Percentiles rank a stretch among this genome's conserved stretches.
Evolutionary conservation across 1,139 yeast species (phyloP).

Genomic region (Taphrina communis): DNA sequence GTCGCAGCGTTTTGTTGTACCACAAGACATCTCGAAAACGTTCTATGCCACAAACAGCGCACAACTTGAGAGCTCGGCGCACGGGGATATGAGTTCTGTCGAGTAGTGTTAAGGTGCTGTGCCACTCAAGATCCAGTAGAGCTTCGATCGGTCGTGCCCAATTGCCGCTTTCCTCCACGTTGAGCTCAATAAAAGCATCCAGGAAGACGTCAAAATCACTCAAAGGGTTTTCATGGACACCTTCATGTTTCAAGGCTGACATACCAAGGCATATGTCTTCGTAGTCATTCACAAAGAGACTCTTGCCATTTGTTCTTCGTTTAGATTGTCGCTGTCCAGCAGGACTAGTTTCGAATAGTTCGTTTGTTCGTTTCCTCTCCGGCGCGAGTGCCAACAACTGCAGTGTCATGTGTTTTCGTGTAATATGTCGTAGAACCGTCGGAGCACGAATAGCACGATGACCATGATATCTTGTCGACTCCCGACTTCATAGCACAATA

Average conservation of each 20-base stretch:
- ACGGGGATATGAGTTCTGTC: not conserved
- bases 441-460: no score
- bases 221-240: not conserved
- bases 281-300: not conserved
- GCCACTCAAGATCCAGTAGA: constrained; percentile 13
- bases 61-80: not conserved
- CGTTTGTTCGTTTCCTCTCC: not conserved
- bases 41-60: constrained; percentile 5
- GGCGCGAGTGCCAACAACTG: no score
- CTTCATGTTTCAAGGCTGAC: not conserved
- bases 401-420: no score
- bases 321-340: constrained; percentile 1
- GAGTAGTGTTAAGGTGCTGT: not conserved
- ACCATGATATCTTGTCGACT: no score
- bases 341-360: not conserved
- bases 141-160: not conserved
- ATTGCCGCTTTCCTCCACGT: not conserved
- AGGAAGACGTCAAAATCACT: constrained; percentile 1
- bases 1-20: constrained; percentile 2
- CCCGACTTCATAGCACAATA: no score
- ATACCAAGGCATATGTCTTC: constrained; percentile 14
- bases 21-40: constrained; percentile 16
- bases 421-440: no score
- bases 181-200: constrained; percentile 14
- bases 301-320: not conserved